These are phyloP conservation scores for Brasilioporus rufonigricans DNA, from an alignment of 768 basidiomycete species.

Conservation along the genomic window DNA sequence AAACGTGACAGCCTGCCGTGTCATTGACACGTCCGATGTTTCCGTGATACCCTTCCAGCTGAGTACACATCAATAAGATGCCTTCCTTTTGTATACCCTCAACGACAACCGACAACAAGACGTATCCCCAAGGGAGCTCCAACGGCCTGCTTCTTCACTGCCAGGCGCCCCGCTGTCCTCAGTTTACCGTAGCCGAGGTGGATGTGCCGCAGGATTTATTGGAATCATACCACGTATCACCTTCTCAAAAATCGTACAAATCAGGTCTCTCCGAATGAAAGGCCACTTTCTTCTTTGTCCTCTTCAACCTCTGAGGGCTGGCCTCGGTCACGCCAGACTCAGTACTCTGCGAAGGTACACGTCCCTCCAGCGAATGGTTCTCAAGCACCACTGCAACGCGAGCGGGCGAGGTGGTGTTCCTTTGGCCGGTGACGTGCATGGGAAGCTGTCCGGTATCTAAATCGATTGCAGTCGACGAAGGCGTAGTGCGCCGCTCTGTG, in stretches of 20 bases:
- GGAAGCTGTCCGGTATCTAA: conserved; percentile 18
- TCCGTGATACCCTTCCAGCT: conserved; percentile 2
- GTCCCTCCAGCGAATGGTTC: conserved; percentile 1
- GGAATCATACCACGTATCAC: not conserved
- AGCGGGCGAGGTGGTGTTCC: conserved; percentile 28
- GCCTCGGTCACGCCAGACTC: conserved; percentile 2
- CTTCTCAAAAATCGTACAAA: conserved; percentile 63
- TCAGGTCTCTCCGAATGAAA: conserved; percentile 68
- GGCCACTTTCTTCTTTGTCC: conserved; percentile 62
- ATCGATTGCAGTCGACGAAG: conserved; percentile 32
- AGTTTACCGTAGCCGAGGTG: not conserved
- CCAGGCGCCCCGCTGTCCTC: no score
- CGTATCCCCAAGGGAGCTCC: not conserved
- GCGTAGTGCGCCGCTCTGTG: conserved; percentile 66
- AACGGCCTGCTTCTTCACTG: no score
- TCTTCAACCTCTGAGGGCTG: conserved; percentile 36
- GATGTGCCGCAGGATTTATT: not conserved
- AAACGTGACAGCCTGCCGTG: not conserved
- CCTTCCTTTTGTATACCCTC: not conserved
- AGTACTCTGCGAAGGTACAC: conserved; percentile 6
- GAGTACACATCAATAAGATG: no score
- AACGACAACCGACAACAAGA: not conserved
- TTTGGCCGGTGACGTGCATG: conserved; percentile 14
- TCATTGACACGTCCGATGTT: conserved; percentile 11
- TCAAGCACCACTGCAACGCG: conserved; percentile 45